phyloP scores from a whole-genome alignment of 2,329 filamentous ascomycete species.

The Mycogone perniciosa region DNA sequence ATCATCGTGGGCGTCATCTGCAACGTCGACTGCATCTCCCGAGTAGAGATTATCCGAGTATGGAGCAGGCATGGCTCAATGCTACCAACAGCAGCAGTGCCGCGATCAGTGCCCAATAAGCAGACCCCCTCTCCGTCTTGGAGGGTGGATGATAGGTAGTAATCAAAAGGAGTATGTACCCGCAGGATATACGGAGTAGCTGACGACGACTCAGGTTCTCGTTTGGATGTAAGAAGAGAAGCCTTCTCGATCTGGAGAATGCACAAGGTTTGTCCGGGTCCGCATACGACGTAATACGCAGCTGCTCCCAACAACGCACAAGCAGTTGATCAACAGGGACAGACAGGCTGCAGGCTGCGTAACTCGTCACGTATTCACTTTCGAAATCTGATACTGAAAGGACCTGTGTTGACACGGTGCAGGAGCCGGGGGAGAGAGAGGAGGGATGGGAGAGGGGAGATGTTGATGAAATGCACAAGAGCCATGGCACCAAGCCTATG shows the following conservation, averaged over 20 bases:
- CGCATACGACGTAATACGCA: not conserved
- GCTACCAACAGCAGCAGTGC: no score
- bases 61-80: constrained; percentile 36
- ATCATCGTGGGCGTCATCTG: constrained; percentile 26
- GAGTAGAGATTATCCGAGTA: constrained; percentile 45
- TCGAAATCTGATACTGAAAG: no score
- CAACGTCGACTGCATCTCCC: constrained; percentile 24
- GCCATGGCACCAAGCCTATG: not conserved
- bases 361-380: no score
- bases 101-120: not conserved
- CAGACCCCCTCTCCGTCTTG: not conserved
- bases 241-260: no score
- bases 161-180: no score
- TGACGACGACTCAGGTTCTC: no score
- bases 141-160: no score
- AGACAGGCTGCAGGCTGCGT: no score
- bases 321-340: no score
- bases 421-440: not conserved
- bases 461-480: not conserved
- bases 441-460: not conserved
- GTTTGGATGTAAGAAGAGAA: no score
- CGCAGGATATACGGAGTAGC: no score
- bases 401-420: no score
- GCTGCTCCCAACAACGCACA: not conserved
- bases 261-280: not conserved